Base-by-base conservation (phyloP, 2,329 filamentous ascomycete genomes). In the Aureobasidium sp. region DNA sequence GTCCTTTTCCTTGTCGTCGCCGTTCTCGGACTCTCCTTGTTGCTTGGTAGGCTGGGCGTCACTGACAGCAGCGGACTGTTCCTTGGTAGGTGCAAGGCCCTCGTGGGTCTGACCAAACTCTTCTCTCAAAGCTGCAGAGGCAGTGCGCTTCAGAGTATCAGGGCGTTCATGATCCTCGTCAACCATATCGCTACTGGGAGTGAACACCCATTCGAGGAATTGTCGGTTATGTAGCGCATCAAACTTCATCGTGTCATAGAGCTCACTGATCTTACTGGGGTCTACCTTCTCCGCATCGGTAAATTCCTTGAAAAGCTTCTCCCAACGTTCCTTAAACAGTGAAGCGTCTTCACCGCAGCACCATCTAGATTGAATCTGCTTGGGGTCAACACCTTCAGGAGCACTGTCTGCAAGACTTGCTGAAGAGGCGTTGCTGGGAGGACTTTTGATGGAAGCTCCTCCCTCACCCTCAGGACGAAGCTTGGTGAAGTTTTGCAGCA, bases 241-340 rank as follows among this genome's bases (percentile, higher is more conserved):
- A 67, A 97, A 99, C 75, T 99, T 99, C 94, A 99, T 97, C 24
- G 93, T 97, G 74, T 99, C 94, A 74, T 99, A 99, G 2, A 99
- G 83, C 77, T 99, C 94, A 5, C 92, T 97, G 65, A 99, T 93
- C 78, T 99, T 99, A 80, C 92, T 96, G 20, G 95, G 95, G 74
- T 99, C 94, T 20, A 97, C 92, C 78, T 99, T 99, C 70, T 99
- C 94, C 1, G 90, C 88, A 73, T 99, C 95, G 67, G 89, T 94
- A 70, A 99, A 99, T 72, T 99, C 94, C 52, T 87, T 85, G 76
- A 99, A 99, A 1, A 99, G 83, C 78, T 99, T 99, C 77, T 97
- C 94, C 94, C 94, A 99, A 34, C 94, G 85, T 74, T 99, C 94
- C 67, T 89, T 90, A 80, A 99, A 99, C 1, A 99, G 81, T 67